Conservation (phyloP, 768 basidiomycete species). For the Asterophora lycoperdoides region DNA sequence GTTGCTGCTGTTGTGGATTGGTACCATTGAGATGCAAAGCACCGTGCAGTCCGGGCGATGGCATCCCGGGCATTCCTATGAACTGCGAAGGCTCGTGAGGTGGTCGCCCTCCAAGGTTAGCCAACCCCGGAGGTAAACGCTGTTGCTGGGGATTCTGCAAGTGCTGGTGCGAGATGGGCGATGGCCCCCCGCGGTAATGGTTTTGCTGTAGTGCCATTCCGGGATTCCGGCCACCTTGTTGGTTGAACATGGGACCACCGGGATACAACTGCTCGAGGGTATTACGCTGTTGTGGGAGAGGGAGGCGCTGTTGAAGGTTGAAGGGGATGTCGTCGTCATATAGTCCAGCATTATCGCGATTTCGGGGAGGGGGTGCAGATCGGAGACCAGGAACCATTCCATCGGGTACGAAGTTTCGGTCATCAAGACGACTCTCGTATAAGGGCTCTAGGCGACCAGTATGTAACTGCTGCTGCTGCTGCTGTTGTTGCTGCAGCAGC, state of each 20-base stretch:
- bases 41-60: slow-evolving; percentile 42
- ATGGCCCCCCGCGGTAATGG: slow-evolving; percentile 68
- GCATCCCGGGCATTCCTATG: slow-evolving; percentile 43
- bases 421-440: slow-evolving; percentile 71
- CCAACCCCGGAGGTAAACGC: slow-evolving; percentile 74
- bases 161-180: slow-evolving; percentile 50
- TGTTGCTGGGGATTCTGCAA: slow-evolving; percentile 45
- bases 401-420: slow-evolving; percentile 76
- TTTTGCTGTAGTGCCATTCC: slow-evolving; percentile 54
- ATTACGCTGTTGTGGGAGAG: slow-evolving; percentile 45
- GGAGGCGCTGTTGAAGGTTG: slow-evolving; percentile 55
- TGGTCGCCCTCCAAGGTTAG: slow-evolving; percentile 77
- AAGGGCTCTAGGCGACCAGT: slow-evolving; percentile 59
- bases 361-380: slow-evolving; percentile 57
- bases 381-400: slow-evolving; percentile 84
- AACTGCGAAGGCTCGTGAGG: slow-evolving; percentile 76
- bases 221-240: slow-evolving; percentile 52
- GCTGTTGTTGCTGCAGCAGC: slow-evolving; percentile 41
- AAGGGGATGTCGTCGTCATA: slow-evolving; percentile 66
- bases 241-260: slow-evolving; percentile 47
- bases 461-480: slow-evolving; percentile 34
- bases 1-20: slow-evolving; percentile 38
- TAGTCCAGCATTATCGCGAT: slow-evolving; percentile 48
- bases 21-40: slow-evolving; percentile 43
- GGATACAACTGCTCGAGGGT: slow-evolving; percentile 52